A percentile compares a stretch with the other conserved stretches of the same genome.
Conservation (phyloP, 179 eudicot species). For the Drosera spatulata region DNA sequence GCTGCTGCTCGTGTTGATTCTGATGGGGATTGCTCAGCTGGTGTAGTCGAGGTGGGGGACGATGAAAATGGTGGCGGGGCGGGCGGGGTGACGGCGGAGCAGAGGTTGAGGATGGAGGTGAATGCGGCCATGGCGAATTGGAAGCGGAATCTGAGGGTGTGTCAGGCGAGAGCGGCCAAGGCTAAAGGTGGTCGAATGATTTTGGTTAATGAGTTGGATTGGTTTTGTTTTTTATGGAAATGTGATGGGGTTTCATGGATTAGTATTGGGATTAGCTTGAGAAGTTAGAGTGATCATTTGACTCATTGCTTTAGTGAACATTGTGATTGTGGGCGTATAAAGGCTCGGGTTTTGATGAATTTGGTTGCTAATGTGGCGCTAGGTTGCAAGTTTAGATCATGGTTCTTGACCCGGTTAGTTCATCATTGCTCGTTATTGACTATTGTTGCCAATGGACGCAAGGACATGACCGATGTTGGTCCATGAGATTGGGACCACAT, state of each 20-base stretch:
- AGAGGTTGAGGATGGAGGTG: constrained; percentile 43
- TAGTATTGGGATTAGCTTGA: not conserved
- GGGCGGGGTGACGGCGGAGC: constrained; percentile 29
- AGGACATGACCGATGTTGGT: too few relatives aligned
- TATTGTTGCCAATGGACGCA: too few relatives aligned
- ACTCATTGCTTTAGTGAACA: too few relatives aligned
- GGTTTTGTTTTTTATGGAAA: not conserved
- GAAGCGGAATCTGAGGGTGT: constrained; percentile 42
- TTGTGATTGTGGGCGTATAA: too few relatives aligned
- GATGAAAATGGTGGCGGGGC: not conserved
- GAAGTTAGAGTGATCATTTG: not conserved
- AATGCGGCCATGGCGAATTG: constrained; percentile 51
- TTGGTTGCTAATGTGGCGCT: too few relatives aligned
- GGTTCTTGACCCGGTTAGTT: too few relatives aligned
- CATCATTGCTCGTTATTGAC: too few relatives aligned
- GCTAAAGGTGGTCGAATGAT: constrained; percentile 29
- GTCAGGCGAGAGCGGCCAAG: constrained; percentile 33
- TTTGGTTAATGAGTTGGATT: not conserved
- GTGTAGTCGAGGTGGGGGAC: not conserved
- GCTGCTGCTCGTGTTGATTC: constrained; percentile 1
- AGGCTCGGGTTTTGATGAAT: too few relatives aligned
- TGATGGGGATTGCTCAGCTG: constrained; percentile 2
- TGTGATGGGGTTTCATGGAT: not conserved
- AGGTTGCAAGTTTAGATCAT: too few relatives aligned
- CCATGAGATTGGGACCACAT: too few relatives aligned